Conservation (phyloP, 495 filamentous ascomycete species). For the Rostrohypoxylon terebratum region DNA sequence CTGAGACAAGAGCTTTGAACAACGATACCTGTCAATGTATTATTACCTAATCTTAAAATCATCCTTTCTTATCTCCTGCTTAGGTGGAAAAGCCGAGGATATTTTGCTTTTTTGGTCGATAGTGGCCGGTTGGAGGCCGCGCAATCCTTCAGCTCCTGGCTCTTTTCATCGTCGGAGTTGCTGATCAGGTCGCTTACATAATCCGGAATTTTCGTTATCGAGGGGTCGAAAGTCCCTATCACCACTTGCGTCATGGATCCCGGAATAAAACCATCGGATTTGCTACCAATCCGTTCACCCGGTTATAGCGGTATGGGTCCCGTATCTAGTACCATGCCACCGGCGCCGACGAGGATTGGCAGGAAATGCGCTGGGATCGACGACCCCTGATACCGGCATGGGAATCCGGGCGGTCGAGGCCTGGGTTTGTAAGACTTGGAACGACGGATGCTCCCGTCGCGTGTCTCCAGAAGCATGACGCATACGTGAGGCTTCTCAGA, state of each 20-base stretch:
- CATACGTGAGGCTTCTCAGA: neutral
- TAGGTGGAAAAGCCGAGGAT: neutral
- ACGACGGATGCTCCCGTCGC: slow-evolving; percentile 37
- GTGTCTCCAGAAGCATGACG: slow-evolving; percentile 21
- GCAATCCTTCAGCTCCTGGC: slow-evolving; percentile 19
- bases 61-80: neutral
- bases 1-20: neutral
- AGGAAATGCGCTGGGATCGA: slow-evolving; percentile 29
- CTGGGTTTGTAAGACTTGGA: slow-evolving; percentile 19
- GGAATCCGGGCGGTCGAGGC: slow-evolving; percentile 30
- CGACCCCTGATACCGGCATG: slow-evolving; percentile 31
- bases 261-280: neutral
- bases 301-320: slow-evolving; percentile 38
- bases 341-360: slow-evolving; percentile 42
- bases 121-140: slow-evolving; percentile 10
- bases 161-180: neutral
- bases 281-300: slow-evolving; percentile 16
- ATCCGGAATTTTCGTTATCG: neutral
- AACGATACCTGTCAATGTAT: slow-evolving; percentile 5
- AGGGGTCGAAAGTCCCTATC: slow-evolving; percentile 15
- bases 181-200: neutral
- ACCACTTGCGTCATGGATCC: slow-evolving; percentile 7
- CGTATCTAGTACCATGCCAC: slow-evolving; percentile 35
- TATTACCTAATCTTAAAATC: slow-evolving; percentile 1
- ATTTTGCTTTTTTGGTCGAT: slow-evolving; percentile 11